A percentile compares a stretch with the other conserved stretches of the same genome.
phyloP scores from a whole-genome alignment of 805 yeast species.

The Hemisphaericaspora nanyangensis region DNA sequence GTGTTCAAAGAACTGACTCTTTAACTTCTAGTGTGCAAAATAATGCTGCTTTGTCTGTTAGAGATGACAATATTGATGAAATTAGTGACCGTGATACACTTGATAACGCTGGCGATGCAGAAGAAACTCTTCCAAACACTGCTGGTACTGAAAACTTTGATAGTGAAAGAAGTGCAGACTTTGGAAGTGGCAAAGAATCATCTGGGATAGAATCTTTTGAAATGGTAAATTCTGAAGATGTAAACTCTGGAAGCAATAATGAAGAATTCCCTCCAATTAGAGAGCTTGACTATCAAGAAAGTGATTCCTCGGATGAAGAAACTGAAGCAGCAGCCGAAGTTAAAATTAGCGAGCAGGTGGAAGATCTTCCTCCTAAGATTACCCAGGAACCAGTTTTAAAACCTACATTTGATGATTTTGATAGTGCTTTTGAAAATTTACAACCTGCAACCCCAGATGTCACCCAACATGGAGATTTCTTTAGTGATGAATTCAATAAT shows the following conservation, averaged over 20 bases:
- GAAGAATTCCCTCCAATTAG: constrained; percentile 53
- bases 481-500: constrained; percentile 37
- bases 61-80: constrained; percentile 59
- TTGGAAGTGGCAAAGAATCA: constrained; percentile 38
- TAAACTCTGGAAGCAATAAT: constrained; percentile 10
- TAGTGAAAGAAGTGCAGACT: constrained; percentile 12
- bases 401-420: constrained; percentile 25
- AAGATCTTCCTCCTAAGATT: neutral
- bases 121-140: constrained; percentile 20
- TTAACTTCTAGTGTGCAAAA: constrained; percentile 88
- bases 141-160: constrained; percentile 16
- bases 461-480: constrained; percentile 18
- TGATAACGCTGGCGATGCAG: constrained; percentile 18
- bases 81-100: constrained; percentile 41
- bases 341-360: neutral
- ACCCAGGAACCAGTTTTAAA: neutral
- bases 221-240: constrained; percentile 50
- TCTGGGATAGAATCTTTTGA: constrained; percentile 53
- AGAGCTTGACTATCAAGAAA: constrained; percentile 52
- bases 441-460: constrained; percentile 27
- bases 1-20: constrained; percentile 66
- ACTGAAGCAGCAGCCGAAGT: constrained; percentile 35
- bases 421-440: constrained; percentile 34
- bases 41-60: constrained; percentile 85
- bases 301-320: constrained; percentile 42